A percentile compares a stretch with the other conserved stretches of the same genome.
phyloP scores from a whole-genome alignment of 768 basidiomycete species.

The Tricholoma hemisulphureum region DNA sequence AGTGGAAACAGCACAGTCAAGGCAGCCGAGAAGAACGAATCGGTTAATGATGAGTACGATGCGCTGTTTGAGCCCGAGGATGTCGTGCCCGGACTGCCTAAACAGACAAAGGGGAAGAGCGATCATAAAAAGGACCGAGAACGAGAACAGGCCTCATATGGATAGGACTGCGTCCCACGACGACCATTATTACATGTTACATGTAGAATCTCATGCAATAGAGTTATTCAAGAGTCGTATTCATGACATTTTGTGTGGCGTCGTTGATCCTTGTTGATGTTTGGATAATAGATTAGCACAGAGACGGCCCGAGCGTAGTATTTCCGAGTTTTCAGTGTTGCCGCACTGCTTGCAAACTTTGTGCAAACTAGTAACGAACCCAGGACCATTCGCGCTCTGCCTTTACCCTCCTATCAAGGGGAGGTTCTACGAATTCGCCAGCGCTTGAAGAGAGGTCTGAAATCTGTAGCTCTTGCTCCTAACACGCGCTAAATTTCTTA shows the following conservation, averaged over 20 bases:
- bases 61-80: conserved; percentile 22
- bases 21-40: conserved; percentile 17
- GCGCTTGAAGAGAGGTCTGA: background rate
- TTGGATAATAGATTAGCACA: background rate
- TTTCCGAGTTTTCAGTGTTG: background rate
- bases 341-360: background rate
- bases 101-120: conserved; percentile 20
- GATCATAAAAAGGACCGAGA: conserved; percentile 20
- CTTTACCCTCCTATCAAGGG: background rate
- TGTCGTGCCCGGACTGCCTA: conserved; percentile 6
- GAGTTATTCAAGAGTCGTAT: background rate
- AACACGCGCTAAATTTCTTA: background rate
- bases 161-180: background rate
- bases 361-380: background rate
- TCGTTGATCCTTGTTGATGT: background rate
- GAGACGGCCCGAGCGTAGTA: background rate
- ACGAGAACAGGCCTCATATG: conserved; percentile 3
- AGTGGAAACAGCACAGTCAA: conserved; percentile 33
- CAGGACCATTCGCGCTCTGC: background rate
- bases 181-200: background rate
- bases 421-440: background rate
- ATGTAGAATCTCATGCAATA: background rate
- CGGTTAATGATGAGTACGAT: conserved; percentile 27
- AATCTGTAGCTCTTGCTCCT: background rate
- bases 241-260: background rate